A percentile compares a stretch with the other conserved stretches of the same genome.
phyloP scores from a whole-genome alignment of 768 basidiomycete species.

The Botryobasidium botryosum region DNA sequence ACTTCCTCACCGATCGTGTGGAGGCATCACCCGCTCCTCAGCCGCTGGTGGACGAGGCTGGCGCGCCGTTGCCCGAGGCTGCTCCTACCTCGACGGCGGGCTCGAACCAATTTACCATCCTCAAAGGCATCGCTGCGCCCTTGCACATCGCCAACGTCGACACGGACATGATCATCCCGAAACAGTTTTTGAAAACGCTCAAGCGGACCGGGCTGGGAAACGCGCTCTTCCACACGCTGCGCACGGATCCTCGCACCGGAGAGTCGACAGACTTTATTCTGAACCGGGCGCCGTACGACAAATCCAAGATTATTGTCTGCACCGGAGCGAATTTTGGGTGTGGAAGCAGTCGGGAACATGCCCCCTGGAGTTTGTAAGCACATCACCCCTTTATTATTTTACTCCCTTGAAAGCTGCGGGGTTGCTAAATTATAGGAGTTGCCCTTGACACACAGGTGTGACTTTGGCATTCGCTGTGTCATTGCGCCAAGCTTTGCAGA shows the following conservation, averaged over 20 bases:
- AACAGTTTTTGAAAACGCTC: conserved; percentile 84
- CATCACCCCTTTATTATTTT: background rate
- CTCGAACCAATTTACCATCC: conserved; percentile 30
- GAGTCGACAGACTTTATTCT: conserved; percentile 70
- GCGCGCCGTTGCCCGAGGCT: conserved; percentile 12
- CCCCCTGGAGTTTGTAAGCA: conserved; percentile 69
- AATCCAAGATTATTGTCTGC: conserved; percentile 65
- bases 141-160: conserved; percentile 72
- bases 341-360: conserved; percentile 80
- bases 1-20: conserved; percentile 61
- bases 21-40: conserved; percentile 37
- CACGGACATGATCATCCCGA: conserved; percentile 89
- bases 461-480: conserved; percentile 79
- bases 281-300: conserved; percentile 60
- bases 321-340: conserved; percentile 84
- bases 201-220: conserved; percentile 76
- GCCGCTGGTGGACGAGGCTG: conserved; percentile 16
- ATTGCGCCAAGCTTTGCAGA: conserved; percentile 84
- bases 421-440: conserved; percentile 4
- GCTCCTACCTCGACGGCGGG: conserved; percentile 21
- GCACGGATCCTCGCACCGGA: conserved; percentile 64
- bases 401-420: conserved; percentile 1
- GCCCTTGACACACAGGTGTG: conserved; percentile 33
- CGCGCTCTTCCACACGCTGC: conserved; percentile 67
- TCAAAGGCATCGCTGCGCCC: conserved; percentile 67